Conservation (phyloP, 306 rosid species). For the Cicer cuneatum region DNA sequence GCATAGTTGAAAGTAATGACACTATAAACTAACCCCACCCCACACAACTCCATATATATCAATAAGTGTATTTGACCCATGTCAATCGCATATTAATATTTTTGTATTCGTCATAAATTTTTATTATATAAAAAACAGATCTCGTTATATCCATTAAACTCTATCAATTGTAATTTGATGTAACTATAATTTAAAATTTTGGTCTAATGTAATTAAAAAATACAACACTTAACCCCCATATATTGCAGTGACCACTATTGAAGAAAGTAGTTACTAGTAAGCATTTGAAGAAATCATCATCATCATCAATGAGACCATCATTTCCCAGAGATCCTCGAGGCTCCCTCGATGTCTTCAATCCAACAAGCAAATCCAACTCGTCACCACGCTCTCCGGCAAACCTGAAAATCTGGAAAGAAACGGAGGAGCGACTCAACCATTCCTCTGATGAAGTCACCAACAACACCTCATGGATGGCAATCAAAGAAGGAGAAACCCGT, state of each 20-base stretch:
- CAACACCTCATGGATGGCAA: slow-evolving; percentile 90
- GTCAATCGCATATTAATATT: no score
- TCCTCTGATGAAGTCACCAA: slow-evolving; percentile 50
- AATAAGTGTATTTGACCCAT: no score
- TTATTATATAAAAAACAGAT: no score
- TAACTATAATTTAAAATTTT: not conserved
- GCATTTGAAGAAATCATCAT: slow-evolving; percentile 40
- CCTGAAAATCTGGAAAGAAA: slow-evolving; percentile 59
- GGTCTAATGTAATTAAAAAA: not conserved
- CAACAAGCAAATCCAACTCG: slow-evolving; percentile 42
- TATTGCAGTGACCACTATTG: no score
- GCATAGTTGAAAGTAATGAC: not conserved
- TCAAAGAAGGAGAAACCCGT: slow-evolving; percentile 57
- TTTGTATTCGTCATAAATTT: no score
- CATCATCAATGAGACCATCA: slow-evolving; percentile 45
- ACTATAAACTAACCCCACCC: not conserved
- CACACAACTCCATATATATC: not conserved
- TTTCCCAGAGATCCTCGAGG: slow-evolving; percentile 78
- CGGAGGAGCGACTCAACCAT: slow-evolving; percentile 39
- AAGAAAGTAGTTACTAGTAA: slow-evolving; percentile 23
- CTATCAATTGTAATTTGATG: not conserved
- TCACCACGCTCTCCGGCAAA: slow-evolving; percentile 49
- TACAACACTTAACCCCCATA: no score
- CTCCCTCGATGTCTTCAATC: slow-evolving; percentile 92
- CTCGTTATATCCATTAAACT: no score